Evolutionary conservation across 768 basidiomycete genomes (phyloP), one percentile per base, ranked within the genome.

Genomic region (Chiua virens): DNA sequence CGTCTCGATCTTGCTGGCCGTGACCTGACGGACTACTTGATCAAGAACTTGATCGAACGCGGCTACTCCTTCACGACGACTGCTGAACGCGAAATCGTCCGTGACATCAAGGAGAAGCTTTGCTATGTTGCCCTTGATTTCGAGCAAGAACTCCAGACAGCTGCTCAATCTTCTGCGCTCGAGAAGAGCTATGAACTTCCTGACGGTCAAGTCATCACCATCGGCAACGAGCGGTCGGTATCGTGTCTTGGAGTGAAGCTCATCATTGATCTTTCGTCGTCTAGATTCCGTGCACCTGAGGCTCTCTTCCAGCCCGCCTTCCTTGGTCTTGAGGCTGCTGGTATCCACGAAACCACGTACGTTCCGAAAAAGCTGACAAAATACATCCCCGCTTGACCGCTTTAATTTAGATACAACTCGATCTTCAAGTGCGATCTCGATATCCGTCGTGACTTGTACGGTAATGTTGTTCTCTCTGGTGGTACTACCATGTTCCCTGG

Each of bases 401-500:
- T 25, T 50, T 22, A 6, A 27, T 54, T 14, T 21, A 78, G 76
- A 13, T 79, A 75, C 58, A 85, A 85, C 74, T 85, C 85, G 23
- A 78, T 81, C 69, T 68, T 68, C 61, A 80, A 78, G 69, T 82
- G 89, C 65, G 89, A 92, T 71, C 75, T 89, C 47, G 87, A 96
- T 57, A 68, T 69, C n/a, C 68, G 68, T 61, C 69, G 69, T 37
- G 68, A 69, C 13, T 27, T 69, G 25, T 69, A 69, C 11, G 68
- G 68, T n/a, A 69, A 69, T 14, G 67, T 70, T n/a, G 71, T 70
- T 14, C 72, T 83, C 62, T 80, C 80, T 52, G 92, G 92, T 65
- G 92, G 92, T 67, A 90, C 89, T 55, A 93, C 91, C 65, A 94
- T 95, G 92, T 94, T 93, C 88, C 86, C 89, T 60, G 93, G 92